Percentiles rank a stretch among this genome's conserved stretches.
Evolutionary conservation across 768 basidiomycete species (phyloP).

Genomic region (Tylopilus rubrobrunneus): DNA sequence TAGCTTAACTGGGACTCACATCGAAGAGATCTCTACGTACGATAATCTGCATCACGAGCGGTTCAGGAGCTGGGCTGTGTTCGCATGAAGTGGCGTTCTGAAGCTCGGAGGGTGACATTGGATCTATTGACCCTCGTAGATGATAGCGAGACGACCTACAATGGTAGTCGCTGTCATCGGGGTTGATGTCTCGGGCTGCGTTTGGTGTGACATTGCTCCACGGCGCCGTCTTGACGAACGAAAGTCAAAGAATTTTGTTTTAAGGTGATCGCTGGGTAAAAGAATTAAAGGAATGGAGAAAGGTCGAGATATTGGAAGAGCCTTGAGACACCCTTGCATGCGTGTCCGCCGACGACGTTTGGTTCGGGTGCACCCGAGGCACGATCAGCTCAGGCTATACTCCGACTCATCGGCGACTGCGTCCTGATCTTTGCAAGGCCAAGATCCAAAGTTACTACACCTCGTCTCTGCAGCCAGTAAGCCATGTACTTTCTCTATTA

Average conservation of each 20-base stretch:
- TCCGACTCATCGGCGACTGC: too few species aligned
- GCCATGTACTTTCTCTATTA: too few species aligned
- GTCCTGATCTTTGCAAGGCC: too few species aligned
- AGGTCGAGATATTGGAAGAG: slow-evolving; percentile 9
- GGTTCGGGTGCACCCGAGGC: too few species aligned
- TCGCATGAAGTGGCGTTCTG: background rate
- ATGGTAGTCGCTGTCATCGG: background rate
- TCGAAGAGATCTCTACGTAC: slow-evolving; percentile 41
- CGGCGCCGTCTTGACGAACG: background rate
- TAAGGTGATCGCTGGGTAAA: background rate
- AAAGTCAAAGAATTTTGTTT: background rate
- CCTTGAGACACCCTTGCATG: background rate
- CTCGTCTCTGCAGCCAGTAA: too few species aligned
- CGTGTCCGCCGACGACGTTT: too few species aligned
- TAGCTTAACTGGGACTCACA: slow-evolving; percentile 24
- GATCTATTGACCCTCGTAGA: background rate
- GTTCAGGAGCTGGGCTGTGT: slow-evolving; percentile 6
- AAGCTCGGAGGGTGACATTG: background rate
- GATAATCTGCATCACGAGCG: slow-evolving; percentile 42
- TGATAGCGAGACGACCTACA: background rate
- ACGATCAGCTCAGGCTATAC: too few species aligned
- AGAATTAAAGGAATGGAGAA: background rate
- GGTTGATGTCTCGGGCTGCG: background rate
- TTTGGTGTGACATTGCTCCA: slow-evolving; percentile 3
- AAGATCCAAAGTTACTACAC: too few species aligned